Conservation (phyloP, 805 yeast genomes). For the Candida sanyiensis region DNA sequence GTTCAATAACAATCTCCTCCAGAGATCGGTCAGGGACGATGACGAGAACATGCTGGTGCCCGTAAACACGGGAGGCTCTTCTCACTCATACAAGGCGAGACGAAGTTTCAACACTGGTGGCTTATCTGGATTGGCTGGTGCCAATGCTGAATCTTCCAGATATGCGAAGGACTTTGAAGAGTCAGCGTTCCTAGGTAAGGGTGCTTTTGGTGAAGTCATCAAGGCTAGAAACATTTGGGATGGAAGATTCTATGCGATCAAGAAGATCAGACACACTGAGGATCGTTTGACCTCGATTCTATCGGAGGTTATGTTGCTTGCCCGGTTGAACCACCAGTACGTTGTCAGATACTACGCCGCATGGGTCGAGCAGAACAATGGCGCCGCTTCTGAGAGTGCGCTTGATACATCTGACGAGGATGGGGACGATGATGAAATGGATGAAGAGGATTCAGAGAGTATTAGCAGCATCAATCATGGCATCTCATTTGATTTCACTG, state of each 20-base stretch:
- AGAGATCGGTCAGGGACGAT: constrained; percentile 15
- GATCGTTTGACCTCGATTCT: constrained; percentile 74
- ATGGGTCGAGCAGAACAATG: constrained; percentile 79
- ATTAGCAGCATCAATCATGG: constrained; percentile 9
- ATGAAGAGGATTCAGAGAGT: constrained; percentile 2
- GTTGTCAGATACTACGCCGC: constrained; percentile 96
- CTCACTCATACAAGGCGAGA: constrained; percentile 23
- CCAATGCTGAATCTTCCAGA: constrained; percentile 47
- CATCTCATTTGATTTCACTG: constrained; percentile 8
- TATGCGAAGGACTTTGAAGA: constrained; percentile 94
- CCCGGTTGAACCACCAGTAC: constrained; percentile 89
- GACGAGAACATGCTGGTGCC: constrained; percentile 16
- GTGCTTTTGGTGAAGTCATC: constrained; percentile 98
- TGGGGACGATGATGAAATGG: constrained; percentile 13
- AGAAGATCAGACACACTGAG: constrained; percentile 79
- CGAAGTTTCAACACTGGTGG: constrained; percentile 38
- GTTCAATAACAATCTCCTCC: constrained; percentile 25
- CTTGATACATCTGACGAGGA: constrained; percentile 20
- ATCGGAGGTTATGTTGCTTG: constrained; percentile 87
- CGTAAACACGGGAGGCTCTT: constrained; percentile 26
- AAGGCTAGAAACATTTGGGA: constrained; percentile 90
- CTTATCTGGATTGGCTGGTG: constrained; percentile 25
- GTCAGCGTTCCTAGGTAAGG: constrained; percentile 82
- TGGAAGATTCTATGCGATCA: constrained; percentile 92
- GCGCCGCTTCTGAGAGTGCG: constrained; percentile 28